Base-by-base conservation (phyloP, 805 yeast species). In the Teunomyces stri region DNA sequence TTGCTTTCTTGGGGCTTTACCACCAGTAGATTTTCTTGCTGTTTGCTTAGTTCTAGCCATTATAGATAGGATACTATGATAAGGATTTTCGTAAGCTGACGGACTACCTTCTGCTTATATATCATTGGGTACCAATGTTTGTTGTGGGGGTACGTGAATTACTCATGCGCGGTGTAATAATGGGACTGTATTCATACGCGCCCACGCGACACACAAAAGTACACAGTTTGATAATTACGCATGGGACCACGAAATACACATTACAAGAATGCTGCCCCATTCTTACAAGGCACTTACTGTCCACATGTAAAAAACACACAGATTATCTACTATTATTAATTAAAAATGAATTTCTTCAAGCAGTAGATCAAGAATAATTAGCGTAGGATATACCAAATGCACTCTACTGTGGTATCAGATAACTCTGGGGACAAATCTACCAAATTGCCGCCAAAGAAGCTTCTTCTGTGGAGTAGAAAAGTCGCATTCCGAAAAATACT, bases 21-120 rank as follows among this genome's bases (percentile, higher is more conserved):
- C 95, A 84, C 95, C 95, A 62, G 95, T 87, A 57, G 94, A 87
- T 74, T 87, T 87, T 87, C 95, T 87, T 65, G 95, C 94, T 58
- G 95, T 87, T 82, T 87, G 95, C 72, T 87, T 87, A 55, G 95
- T 87, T 87, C 94, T 87, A 65, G 95, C 95, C 95, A 87, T 87
- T 69, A 54, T 60, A 49, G 44, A 43, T 46, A 15, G 31, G 35
- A 29, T 34, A 38, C 41, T 13, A 43, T 44, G 43, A 41, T 41
- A 35, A 37, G 36, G 13, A 22, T 37, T 12, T 38, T 25, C 12
- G 3, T 11, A 37, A 21, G 15, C 27, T 37, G 29, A 12, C 9
- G 40, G 40, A 29, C 13, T 13, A 37, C 25, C 40, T 22, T 37
- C 28, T 37, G 40, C 22, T 37, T 37, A 37, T 37, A 37, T 37